Base-by-base conservation (phyloP, 345 rosid genomes). In the Aquilaria sinensis region DNA sequence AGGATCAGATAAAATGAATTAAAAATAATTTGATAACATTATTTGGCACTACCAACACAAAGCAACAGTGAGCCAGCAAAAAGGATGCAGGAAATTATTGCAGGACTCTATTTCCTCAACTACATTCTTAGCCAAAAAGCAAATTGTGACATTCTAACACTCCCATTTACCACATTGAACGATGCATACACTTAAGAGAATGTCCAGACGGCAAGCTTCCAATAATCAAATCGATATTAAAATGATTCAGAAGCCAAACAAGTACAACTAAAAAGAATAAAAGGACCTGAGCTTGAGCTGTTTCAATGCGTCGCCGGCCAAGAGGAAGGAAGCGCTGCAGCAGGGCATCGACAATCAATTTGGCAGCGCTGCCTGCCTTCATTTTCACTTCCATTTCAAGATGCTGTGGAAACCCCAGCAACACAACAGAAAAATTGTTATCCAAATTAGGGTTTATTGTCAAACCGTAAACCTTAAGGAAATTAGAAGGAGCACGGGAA, bases 251-350 rank as follows among this genome's bases (percentile, higher is more conserved):
- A 50, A 53, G 23, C 43, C 9, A 29, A 67, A 51, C 13, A 67
- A 58, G 50, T 57, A 69, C 56, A 41, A 68, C 51, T 62, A 66
- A 23, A 9, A 31, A 66, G 11, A 29, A 56, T 31, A 12, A 58
- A 16, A 56, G 2, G 58, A 92, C 97, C 96, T 94, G 99, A 65
- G 96, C 97, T 70, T 94, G 99, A 64, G 99, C 99, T 4, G 99
- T 94, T 77, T 94, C 97, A 65, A 94, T 90, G 67, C 96, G 95
- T 23, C 97, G 96, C 60, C 99, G 67, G 4, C 97, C 99, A 51
- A 90, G 96, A 30, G 99, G 99, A 10, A 94, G 87, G 68, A 94
- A 94, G 43, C 95, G 96, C 78, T 90, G 99, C 57, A 94, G 87
- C 70, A 94, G 76, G 49, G 99, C 96, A 69, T 90, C 97, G 43